Evolutionary conservation across 768 basidiomycete species (phyloP).

Genomic region (Suillus subluteus): DNA sequence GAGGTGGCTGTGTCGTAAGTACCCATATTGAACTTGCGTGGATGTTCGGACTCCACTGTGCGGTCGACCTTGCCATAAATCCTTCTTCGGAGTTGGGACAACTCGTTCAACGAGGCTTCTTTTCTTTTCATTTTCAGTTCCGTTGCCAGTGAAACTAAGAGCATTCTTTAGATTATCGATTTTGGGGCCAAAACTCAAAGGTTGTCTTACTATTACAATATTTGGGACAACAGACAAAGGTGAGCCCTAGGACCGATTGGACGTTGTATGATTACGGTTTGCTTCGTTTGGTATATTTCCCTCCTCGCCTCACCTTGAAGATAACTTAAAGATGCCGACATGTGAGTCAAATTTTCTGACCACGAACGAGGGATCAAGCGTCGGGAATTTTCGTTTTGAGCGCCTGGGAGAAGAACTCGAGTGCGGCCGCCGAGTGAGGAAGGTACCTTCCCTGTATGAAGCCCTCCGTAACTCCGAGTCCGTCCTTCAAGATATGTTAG

Average conservation of each 20-base stretch:
- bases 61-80: no score
- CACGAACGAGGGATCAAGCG: not conserved
- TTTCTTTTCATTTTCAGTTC: no score
- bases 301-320: not conserved
- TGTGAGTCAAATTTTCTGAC: no score
- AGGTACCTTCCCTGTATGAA: slow-evolving; percentile 59
- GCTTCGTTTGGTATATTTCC: not conserved
- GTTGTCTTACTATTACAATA: not conserved
- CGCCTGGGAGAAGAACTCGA: slow-evolving; percentile 1
- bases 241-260: not conserved
- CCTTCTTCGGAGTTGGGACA: no score
- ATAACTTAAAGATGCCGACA: not conserved
- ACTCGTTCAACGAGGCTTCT: no score
- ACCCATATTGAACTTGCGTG: no score
- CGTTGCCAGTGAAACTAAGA: not conserved
- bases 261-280: not conserved
- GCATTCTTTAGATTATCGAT: not conserved
- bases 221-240: not conserved
- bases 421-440: slow-evolving; percentile 45
- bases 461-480: slow-evolving; percentile 13
- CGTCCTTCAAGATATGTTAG: not conserved
- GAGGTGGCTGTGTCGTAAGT: no score
- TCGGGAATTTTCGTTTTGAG: not conserved
- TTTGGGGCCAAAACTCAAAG: not conserved
- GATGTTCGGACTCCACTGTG: no score